Percentiles rank a stretch among this genome's conserved stretches.
Evolutionary conservation across 257 asterid genomes (phyloP).

Genomic region (Solanum habrochaites): DNA sequence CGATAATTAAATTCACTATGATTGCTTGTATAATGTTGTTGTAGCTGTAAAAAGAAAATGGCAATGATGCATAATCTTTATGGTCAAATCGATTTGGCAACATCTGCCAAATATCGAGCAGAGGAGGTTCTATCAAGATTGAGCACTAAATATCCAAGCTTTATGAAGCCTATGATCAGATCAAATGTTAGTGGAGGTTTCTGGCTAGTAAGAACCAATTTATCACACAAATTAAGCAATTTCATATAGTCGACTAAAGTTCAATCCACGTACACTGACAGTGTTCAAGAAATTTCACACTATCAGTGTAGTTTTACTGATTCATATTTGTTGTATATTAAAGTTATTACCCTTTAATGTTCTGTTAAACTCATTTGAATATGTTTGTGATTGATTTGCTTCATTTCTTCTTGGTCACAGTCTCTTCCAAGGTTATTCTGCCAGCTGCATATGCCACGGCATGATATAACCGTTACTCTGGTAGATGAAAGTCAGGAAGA

Average conservation of each 20-base stretch:
- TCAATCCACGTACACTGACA: no score
- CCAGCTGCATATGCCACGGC: conserved; percentile 26
- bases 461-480: conserved; percentile 24
- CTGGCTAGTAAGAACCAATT: conserved; percentile 31
- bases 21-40: conserved; percentile 1
- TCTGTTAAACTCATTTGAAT: neutral
- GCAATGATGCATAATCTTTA: neutral
- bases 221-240: neutral
- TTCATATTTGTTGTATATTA: neutral
- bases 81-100: conserved; percentile 6
- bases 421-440: conserved; percentile 34
- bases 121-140: conserved; percentile 25
- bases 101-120: conserved; percentile 30
- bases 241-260: neutral
- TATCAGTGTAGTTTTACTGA: neutral
- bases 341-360: neutral
- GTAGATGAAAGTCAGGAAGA: conserved; percentile 27
- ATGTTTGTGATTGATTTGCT: neutral
- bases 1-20: neutral
- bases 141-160: conserved; percentile 27
- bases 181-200: conserved; percentile 36
- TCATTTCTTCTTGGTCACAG: conserved; percentile 5
- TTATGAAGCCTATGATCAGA: conserved; percentile 37
- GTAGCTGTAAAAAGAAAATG: conserved; percentile 15
- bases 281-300: neutral